Conservation (phyloP, 441 rosid species). For the Adansonia gregorii region DNA sequence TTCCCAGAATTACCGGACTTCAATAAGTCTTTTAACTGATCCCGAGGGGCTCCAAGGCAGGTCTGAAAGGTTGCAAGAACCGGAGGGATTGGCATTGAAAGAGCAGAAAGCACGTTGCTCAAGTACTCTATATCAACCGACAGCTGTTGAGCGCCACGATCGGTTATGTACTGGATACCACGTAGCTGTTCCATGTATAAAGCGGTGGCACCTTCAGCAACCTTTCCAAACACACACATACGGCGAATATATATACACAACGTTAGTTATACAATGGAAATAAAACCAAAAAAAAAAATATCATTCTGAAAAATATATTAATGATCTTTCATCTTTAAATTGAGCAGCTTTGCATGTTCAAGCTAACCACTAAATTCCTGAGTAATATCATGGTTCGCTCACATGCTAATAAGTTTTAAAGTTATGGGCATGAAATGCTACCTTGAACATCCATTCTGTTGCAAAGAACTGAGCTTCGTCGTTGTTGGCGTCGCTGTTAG, state of each 20-base stretch:
- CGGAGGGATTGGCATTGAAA: conserved; percentile 83
- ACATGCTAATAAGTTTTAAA: neutral
- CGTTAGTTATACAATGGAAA: neutral
- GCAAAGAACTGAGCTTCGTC: conserved; percentile 96
- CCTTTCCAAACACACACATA: conserved; percentile 43
- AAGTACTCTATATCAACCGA: conserved; percentile 90
- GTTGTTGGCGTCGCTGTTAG: conserved; percentile 68
- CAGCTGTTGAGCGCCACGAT: conserved; percentile 89
- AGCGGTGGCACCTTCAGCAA: conserved; percentile 95
- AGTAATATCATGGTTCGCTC: neutral
- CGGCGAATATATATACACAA: neutral
- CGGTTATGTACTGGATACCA: conserved; percentile 60
- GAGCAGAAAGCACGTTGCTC: conserved; percentile 93
- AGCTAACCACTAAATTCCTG: neutral
- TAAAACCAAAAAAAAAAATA: neutral
- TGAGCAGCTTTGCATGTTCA: neutral
- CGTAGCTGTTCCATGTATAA: conserved; percentile 94
- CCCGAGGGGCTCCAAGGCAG: conserved; percentile 84
- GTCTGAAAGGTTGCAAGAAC: conserved; percentile 82
- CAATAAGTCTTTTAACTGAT: conserved; percentile 68
- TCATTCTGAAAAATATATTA: neutral
- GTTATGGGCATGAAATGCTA: conserved; percentile 29
- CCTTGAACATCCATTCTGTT: conserved; percentile 99
- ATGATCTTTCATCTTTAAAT: neutral
- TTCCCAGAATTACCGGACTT: conserved; percentile 69